These are phyloP conservation scores for Metschnikowia anglica DNA, from an alignment of 805 yeast genomes.

Conservation along the genomic window DNA sequence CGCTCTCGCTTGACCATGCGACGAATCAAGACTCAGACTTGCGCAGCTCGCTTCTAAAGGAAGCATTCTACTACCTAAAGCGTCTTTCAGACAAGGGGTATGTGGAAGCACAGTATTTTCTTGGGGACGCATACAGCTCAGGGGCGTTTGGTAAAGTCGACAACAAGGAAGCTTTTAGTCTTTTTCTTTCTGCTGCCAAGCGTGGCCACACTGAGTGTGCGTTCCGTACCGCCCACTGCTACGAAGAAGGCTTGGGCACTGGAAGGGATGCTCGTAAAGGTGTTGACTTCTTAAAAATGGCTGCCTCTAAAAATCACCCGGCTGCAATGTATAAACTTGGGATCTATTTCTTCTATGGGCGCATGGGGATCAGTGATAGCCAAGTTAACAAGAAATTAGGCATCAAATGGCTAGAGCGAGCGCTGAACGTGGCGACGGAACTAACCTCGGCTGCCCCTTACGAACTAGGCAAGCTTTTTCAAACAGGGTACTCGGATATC, in stretches of 20 bases:
- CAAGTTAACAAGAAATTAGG: conserved; percentile 78
- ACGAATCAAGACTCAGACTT: conserved; percentile 26
- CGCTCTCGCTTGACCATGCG: conserved; percentile 6
- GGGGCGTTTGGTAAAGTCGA: conserved; percentile 84
- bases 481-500: conserved; percentile 81
- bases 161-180: conserved; percentile 66
- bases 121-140: conserved; percentile 86
- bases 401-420: conserved; percentile 88
- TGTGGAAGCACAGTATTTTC: conserved; percentile 84
- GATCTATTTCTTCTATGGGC: conserved; percentile 74
- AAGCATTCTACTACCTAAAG: conserved; percentile 69
- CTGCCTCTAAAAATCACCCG: conserved; percentile 89
- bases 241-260: conserved; percentile 92
- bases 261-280: conserved; percentile 86
- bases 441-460: conserved; percentile 91
- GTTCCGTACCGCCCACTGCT: conserved; percentile 86
- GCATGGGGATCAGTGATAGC: conserved; percentile 76
- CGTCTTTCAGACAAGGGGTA: conserved; percentile 76
- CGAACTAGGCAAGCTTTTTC: conserved; percentile 83
- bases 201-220: conserved; percentile 91
- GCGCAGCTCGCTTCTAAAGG: conserved; percentile 64
- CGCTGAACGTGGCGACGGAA: conserved; percentile 80
- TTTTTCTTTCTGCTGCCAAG: conserved; percentile 89
- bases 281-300: conserved; percentile 75
- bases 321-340: conserved; percentile 97